Base-by-base conservation (phyloP, 225 moss, liverwort and hornwort genomes). In the Pseudisothecium myosuroides region DNA sequence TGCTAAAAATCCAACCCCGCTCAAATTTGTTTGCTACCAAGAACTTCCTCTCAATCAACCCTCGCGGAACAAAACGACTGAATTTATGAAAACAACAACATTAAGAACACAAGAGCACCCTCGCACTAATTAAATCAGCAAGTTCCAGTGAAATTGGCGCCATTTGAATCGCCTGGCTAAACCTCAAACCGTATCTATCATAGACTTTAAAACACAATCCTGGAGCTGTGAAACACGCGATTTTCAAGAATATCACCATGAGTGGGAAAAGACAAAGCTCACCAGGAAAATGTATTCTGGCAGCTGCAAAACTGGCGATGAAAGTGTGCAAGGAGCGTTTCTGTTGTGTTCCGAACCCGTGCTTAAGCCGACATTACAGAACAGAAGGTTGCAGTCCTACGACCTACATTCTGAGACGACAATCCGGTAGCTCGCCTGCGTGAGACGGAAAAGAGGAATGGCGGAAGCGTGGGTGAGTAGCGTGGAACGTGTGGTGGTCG, bases 401-500 rank as follows among this genome's bases (percentile, higher is more conserved):
- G 75, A 64, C 78, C 90, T 85, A 90, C 92, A 86, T 90, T 77
- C 80, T 88, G 39, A 68, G 64, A 43, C 89, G 24, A 76, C 47
- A 43, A 56, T 77, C 67, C 82, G 6, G 66, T 28, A 18, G 60
- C 59, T 28, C 62, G 87, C 64, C 66, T 59, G 39, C 14, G 55
- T 29, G 29, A 82, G 34, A 49, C 32, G 63, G 63, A 82, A 60
- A 24, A n/a, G 69, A 58, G 81, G 52, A 65, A 62, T 22, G 45
- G 43, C 27, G 50, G 45, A 47, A 65, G 81, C 54, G n/a, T 41
- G 79, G 60, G 11, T 27, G 65, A 83, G 43, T 43, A 81, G 43
- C 43, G 61, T 24, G 85, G 80, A 90, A 83, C 83, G 90, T 87
- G 90, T 90, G 90, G 90, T 86, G 47, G 82, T 86, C 86, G 75